phyloP scores from a whole-genome alignment of 116 monocot species.

The Posidonia oceanica region DNA sequence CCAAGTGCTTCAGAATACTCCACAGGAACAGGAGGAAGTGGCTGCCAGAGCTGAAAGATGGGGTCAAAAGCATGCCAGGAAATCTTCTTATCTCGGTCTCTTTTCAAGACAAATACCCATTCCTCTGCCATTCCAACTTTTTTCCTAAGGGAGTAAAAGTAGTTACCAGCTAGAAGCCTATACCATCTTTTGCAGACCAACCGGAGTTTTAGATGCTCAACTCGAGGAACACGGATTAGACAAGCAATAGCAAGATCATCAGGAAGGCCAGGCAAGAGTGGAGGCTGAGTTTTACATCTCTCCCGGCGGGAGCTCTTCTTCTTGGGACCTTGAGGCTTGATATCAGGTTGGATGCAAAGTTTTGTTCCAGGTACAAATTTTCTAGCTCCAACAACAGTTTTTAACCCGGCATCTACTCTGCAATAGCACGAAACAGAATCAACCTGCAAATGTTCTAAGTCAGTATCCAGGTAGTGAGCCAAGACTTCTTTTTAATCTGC shows the following conservation, averaged over 20 bases:
- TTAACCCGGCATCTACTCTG: constrained; percentile 67
- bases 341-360: constrained; percentile 56
- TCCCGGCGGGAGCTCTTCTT: constrained; percentile 22
- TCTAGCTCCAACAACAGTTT: constrained; percentile 76
- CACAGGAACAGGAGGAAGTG: constrained; percentile 26
- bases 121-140: constrained; percentile 33
- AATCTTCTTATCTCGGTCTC: constrained; percentile 32
- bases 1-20: constrained; percentile 42
- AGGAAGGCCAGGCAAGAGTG: constrained; percentile 30
- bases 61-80: constrained; percentile 43
- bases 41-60: constrained; percentile 28
- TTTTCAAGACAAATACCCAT: constrained; percentile 40
- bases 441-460: constrained; percentile 30
- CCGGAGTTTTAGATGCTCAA: constrained; percentile 30
- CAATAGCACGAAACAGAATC: constrained; percentile 92
- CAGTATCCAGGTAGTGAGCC: background rate
- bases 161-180: constrained; percentile 28
- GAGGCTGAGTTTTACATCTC: constrained; percentile 13
- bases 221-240: constrained; percentile 30
- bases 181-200: constrained; percentile 35
- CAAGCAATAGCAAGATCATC: constrained; percentile 43
- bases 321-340: constrained; percentile 18
- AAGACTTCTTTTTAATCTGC: background rate
- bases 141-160: constrained; percentile 30
- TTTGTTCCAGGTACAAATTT: constrained; percentile 87